Conservation (phyloP, 306 rosid species). For the Bauhinia variegata region DNA sequence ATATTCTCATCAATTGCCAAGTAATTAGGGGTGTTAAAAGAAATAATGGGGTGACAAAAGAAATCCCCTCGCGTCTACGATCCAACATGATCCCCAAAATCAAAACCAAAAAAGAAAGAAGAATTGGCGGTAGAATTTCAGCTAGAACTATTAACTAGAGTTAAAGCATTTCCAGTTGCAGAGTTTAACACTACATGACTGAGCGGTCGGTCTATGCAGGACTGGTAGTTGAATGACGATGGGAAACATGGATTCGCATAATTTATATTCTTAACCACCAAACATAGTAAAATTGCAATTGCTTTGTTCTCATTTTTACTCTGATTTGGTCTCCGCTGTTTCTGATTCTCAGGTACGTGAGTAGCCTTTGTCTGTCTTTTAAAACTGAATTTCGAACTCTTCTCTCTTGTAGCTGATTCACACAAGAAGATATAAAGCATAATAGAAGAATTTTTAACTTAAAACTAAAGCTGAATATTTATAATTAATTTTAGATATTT, state of each 20-base stretch:
- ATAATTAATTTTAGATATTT: too few relatives aligned
- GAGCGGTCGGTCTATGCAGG: conserved; percentile 8
- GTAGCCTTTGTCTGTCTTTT: neutral
- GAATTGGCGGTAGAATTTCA: neutral
- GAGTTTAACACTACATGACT: neutral
- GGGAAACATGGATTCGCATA: neutral
- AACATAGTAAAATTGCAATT: neutral
- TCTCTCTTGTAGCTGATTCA: neutral
- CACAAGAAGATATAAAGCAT: too few relatives aligned
- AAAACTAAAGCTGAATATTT: too few relatives aligned
- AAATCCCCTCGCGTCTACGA: too few relatives aligned
- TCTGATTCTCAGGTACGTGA: conserved; percentile 16
- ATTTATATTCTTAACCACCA: too few relatives aligned
- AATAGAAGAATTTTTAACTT: too few relatives aligned
- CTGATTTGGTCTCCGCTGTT: neutral
- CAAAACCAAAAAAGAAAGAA: too few relatives aligned
- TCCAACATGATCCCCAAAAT: too few relatives aligned
- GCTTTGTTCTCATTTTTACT: neutral
- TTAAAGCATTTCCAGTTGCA: too few relatives aligned
- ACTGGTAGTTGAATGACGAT: conserved; percentile 21
- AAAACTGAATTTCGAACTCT: neutral
- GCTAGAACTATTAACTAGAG: neutral
- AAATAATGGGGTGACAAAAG: too few relatives aligned
- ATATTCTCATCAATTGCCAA: too few relatives aligned
- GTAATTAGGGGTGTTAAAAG: too few relatives aligned